A percentile compares a stretch with the other conserved stretches of the same genome.
phyloP scores from a whole-genome alignment of 2,329 filamentous ascomycete species.

The Penicillium sp. region DNA sequence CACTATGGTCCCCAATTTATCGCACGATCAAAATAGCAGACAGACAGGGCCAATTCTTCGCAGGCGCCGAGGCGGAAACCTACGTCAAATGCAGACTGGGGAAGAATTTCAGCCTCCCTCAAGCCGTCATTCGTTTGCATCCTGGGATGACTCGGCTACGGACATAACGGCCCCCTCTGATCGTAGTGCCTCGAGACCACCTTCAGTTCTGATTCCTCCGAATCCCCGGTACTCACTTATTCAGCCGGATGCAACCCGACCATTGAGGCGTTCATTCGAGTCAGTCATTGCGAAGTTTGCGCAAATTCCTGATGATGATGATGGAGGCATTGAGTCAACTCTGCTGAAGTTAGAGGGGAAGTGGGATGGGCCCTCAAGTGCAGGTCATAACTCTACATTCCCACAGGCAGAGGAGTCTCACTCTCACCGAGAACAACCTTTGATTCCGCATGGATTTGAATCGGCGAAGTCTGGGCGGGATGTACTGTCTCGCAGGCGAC shows the following conservation, averaged over 20 bases:
- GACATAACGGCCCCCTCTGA: conserved; percentile 20
- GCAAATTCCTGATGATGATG: conserved; percentile 82
- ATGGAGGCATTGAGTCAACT: conserved; percentile 90
- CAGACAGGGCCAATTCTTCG: conserved; percentile 58
- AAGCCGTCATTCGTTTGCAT: conserved; percentile 38
- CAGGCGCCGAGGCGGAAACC: conserved; percentile 70
- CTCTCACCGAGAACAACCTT: background rate
- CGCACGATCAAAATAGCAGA: conserved; percentile 23
- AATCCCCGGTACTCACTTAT: conserved; percentile 44
- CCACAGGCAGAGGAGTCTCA: conserved; percentile 3
- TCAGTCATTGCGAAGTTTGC: conserved; percentile 83
- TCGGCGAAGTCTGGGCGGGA: conserved; percentile 18
- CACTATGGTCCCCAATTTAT: conserved; percentile 14
- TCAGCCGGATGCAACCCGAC: conserved; percentile 56
- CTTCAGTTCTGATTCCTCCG: conserved; percentile 30
- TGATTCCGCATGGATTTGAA: background rate
- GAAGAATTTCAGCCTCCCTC: conserved; percentile 56
- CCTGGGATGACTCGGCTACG: conserved; percentile 32
- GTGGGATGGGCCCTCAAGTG: conserved; percentile 54
- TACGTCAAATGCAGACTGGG: conserved; percentile 66
- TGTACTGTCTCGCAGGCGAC: conserved; percentile 20
- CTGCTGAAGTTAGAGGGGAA: conserved; percentile 88
- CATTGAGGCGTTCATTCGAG: conserved; percentile 72
- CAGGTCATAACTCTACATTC: conserved; percentile 9
- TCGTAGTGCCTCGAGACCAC: conserved; percentile 23